Conservation (phyloP, 2,329 filamentous ascomycete species). For the Penicillium italicum region DNA sequence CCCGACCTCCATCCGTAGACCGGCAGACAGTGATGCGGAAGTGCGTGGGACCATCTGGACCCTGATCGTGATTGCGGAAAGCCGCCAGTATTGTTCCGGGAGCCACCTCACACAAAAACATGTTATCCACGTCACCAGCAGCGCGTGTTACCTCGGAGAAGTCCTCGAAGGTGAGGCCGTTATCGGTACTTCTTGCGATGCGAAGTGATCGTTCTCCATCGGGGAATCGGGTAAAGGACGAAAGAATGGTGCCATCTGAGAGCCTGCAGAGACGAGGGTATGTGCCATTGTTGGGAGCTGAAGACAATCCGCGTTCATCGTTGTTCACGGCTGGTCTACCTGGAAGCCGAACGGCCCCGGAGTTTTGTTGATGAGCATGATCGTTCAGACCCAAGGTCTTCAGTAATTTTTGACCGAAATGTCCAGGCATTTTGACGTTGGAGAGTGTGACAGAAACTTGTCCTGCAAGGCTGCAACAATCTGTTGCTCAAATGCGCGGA, state of each 20-base stretch:
- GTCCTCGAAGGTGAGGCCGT: constrained; percentile 41
- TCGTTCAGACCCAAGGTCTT: constrained; percentile 28
- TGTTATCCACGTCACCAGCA: constrained; percentile 47
- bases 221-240: constrained; percentile 44
- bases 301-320: constrained; percentile 35
- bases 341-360: constrained; percentile 7
- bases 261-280: constrained; percentile 49
- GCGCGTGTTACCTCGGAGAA: constrained; percentile 46
- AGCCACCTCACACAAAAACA: constrained; percentile 44
- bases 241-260: constrained; percentile 46
- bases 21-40: constrained; percentile 52
- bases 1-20: constrained; percentile 43
- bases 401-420: constrained; percentile 33
- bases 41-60: constrained; percentile 36
- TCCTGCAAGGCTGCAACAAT: neutral
- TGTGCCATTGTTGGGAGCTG: constrained; percentile 41
- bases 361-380: neutral
- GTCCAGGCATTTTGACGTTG: constrained; percentile 23
- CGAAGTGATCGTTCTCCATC: constrained; percentile 40
- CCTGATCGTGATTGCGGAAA: constrained; percentile 49
- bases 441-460: neutral
- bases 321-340: constrained; percentile 23
- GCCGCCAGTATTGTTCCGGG: constrained; percentile 42
- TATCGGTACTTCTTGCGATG: constrained; percentile 46
- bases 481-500: neutral